phyloP scores from a whole-genome alignment of 2,329 filamentous ascomycete genomes.

The Tolypocladium paradoxum region DNA sequence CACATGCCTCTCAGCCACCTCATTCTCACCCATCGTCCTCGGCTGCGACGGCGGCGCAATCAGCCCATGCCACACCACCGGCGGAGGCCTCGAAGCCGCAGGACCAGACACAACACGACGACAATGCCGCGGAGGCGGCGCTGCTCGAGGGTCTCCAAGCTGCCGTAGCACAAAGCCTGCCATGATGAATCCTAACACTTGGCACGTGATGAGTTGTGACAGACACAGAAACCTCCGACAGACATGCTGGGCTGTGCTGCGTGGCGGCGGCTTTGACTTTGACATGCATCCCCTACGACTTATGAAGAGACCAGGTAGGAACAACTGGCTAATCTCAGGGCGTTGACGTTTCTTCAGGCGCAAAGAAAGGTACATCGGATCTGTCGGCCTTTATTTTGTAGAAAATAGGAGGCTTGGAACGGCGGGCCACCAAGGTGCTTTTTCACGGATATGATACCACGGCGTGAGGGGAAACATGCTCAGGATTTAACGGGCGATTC shows the following conservation, averaged over 20 bases:
- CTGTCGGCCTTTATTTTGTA: background rate
- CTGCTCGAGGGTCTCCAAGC: conserved; percentile 24
- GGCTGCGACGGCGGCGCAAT: background rate
- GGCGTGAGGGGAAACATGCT: background rate
- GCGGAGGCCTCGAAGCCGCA: conserved; percentile 14
- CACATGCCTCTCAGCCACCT: background rate
- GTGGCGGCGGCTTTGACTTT: background rate
- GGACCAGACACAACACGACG: conserved; percentile 12
- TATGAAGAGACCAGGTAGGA: background rate
- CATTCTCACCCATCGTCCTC: conserved; percentile 1
- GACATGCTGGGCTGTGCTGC: background rate
- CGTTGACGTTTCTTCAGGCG: background rate
- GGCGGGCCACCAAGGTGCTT: background rate
- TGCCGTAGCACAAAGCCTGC: conserved; percentile 17
- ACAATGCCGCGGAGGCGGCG: conserved; percentile 23
- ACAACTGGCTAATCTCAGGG: background rate
- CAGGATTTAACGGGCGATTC: background rate
- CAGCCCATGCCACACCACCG: conserved; percentile 6
- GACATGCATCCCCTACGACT: background rate
- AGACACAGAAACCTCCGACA: background rate
- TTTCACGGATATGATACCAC: conserved; percentile 1
- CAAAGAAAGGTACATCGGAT: background rate
- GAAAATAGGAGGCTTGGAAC: background rate
- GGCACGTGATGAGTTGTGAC: background rate
- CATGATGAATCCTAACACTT: conserved; percentile 3